A percentile compares a stretch with the other conserved stretches of the same genome.
Evolutionary conservation across 192 early-diverging fungal species (phyloP).

Genomic region (Coemansia sp.): DNA sequence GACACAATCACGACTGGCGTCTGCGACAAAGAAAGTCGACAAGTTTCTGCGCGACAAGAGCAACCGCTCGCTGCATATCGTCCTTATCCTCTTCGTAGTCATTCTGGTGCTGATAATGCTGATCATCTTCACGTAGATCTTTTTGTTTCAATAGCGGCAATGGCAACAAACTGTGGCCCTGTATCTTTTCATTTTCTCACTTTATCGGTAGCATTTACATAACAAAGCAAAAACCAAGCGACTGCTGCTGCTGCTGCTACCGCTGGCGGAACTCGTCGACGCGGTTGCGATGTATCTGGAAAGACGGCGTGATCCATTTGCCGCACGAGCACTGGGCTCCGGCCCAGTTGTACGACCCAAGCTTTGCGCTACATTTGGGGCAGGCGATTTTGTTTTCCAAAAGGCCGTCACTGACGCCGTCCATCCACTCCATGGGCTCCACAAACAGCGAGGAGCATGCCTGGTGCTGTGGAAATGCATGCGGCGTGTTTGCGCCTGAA

Average conservation of each 20-base stretch:
- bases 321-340: constrained; percentile 76
- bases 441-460: constrained; percentile 78
- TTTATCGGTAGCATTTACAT: not conserved
- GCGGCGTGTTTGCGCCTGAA: constrained; percentile 45
- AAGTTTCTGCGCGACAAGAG: constrained; percentile 48
- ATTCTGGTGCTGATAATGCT: constrained; percentile 50
- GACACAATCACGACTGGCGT: constrained; percentile 36
- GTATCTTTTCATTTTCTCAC: not conserved
- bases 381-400: constrained; percentile 72
- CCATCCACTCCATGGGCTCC: constrained; percentile 84
- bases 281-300: constrained; percentile 72
- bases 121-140: constrained; percentile 38
- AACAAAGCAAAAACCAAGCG: not conserved
- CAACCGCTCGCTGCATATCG: constrained; percentile 45
- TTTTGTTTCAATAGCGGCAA: not conserved
- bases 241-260: not conserved
- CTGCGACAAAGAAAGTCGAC: constrained; percentile 35
- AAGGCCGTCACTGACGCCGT: constrained; percentile 56
- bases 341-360: constrained; percentile 81
- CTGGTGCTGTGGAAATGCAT: constrained; percentile 49
- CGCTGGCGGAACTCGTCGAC: constrained; percentile 62
- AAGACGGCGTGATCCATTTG: constrained; percentile 77
- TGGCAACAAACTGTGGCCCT: too few relatives aligned
- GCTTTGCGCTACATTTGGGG: constrained; percentile 76
- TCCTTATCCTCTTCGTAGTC: constrained; percentile 40